Conservation (phyloP, 148 eudicot genomes). For the Amaranthus palmeri region DNA sequence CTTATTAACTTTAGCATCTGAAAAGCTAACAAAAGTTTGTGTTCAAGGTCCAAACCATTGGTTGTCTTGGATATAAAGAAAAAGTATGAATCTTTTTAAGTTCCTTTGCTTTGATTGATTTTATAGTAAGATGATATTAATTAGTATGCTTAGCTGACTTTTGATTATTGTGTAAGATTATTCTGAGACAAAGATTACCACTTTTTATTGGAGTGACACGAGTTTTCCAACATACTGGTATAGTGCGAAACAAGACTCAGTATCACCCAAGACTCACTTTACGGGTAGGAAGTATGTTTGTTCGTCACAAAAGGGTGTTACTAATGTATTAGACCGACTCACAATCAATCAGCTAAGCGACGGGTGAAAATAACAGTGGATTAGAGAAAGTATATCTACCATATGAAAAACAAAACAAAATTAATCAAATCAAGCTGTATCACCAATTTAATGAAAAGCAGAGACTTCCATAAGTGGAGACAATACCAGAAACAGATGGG, state of each 20-base stretch:
- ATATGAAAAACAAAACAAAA: not conserved
- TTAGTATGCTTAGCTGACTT: not conserved
- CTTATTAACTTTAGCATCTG: constrained; percentile 18
- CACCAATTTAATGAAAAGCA: not conserved
- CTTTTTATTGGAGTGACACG: too few relatives aligned
- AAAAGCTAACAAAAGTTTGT: constrained; percentile 14
- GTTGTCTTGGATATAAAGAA: too few relatives aligned
- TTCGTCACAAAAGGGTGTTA: not conserved
- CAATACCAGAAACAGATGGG: constrained; percentile 70
- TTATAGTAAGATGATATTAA: not conserved
- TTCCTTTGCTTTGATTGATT: not conserved
- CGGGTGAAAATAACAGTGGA: too few relatives aligned
- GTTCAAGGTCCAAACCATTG: constrained; percentile 13
- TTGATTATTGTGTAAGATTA: too few relatives aligned
- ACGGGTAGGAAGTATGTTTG: not conserved
- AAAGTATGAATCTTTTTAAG: not conserved
- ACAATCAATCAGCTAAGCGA: not conserved
- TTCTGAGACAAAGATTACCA: too few relatives aligned
- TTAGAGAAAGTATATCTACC: not conserved
- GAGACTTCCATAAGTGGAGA: not conserved
- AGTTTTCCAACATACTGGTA: not conserved
- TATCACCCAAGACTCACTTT: not conserved
- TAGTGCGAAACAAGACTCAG: too few relatives aligned
- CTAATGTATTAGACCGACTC: not conserved
- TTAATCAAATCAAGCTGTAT: not conserved